Evolutionary conservation across 2,329 filamentous ascomycete species (phyloP), one percentile per base, ranked within the genome.

Genomic region (Arachnomyces sp.): DNA sequence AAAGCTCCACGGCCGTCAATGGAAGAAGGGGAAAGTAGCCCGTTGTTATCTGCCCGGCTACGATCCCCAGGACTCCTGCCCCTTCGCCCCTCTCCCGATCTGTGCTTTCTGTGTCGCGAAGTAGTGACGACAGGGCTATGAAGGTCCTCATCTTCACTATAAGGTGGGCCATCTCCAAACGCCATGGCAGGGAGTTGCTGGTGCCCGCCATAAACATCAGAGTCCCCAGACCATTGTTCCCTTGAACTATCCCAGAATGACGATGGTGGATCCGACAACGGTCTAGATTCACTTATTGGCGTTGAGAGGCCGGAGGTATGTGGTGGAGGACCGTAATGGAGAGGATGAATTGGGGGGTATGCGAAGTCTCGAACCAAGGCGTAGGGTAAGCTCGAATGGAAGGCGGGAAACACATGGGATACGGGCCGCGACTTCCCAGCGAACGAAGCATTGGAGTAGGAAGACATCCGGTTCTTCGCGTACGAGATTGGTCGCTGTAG

Each of bases 341-440:
- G 73, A 32, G 86, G 88, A 61, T 96, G 85, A 40, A 75, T 73
- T 17, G 76, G 60, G 25, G 86, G 79, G 60, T 96, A 98, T 51
- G 92, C 92, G 66, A 96, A 98, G 71, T 98, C 92, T 56, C 92
- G 83, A 49, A 98, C 89, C 33, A 86, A 72, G n/a, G 88, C 81
- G 61, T 95, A 95, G 5, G 84, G 65, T 13, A 95, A 76, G 58
- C 81, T 94, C 43, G 88, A 92, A 53, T 87, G 82, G 63, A 87
- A 92, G 54, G 83, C 71, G 12, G 87, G 84, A 56, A 92, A 90
- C 47, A 85, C 74, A 56, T 84, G 77, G n/a, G 87, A 94, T 41
- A 74, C 74, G 14, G 88, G 86, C 45, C 87, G 80, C 48, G 88
- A 94, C 35, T 67, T 61, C 18, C 66, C 70, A 30, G 63, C 50